Base-by-base conservation (phyloP, 768 basidiomycete species). In the Hydnomerulius pinastri region DNA sequence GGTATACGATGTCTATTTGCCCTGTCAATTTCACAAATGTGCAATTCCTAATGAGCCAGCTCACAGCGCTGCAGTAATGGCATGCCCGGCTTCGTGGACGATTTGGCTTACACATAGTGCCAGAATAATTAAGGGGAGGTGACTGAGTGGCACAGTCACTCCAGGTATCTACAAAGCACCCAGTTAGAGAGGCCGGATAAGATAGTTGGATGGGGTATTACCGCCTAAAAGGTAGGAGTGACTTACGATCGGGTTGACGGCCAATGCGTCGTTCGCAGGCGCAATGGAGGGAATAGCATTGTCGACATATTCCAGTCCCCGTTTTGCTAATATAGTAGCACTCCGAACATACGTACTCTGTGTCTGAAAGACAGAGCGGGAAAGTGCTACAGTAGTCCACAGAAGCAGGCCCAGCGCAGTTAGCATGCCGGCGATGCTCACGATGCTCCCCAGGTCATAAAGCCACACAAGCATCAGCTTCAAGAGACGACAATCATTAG, bases 61-160 rank as follows among this genome's bases (percentile, higher is more conserved):
- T 62, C 66, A 92, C 88, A 86, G 61, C 17, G 90, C 86, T 11
- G 86, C 92, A 8, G 83, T 73, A 37, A 92, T 60, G 11, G 85
- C 87, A 66, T 95, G 92, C 6, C 92, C 92, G 0, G 79, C 66
- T 69, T 95, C 92, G 56, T 94, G 92, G 17, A 88, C 63, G n/a
- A 85, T 57, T 65, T 92, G 91, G 46, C 79, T 77, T 8, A 80
- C 20, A 39, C 85, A 73, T 13, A 93, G 74, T 0, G 85, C 77
- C 6, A 79, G 27, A 6, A 92, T 56, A 41, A 93, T 79, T 13
- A 84, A 55, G 4, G 87, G 87, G 1, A 90, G 61, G 60, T 94
- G 84, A 21, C 70, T 68, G n/a, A 90, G 59, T 1, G 92, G 92
- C 1, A 89, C 81, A 2, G 90, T 95, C 6, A 92, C 53, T 1